Conservation (phyloP, 2,329 filamentous ascomycete genomes). For the Septoria petroselini region DNA sequence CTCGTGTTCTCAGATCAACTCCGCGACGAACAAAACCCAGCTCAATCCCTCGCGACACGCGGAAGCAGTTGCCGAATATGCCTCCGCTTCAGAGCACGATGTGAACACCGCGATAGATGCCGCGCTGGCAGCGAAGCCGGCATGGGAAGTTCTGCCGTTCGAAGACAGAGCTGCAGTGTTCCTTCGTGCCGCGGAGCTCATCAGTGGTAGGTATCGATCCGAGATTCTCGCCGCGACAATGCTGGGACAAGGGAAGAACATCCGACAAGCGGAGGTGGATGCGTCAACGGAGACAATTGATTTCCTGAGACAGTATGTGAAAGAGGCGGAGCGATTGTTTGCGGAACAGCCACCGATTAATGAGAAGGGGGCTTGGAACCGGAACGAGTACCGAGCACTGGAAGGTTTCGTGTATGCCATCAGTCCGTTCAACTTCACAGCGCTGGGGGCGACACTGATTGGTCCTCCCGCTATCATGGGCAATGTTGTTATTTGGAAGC, state of each 20-base stretch:
- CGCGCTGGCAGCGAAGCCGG: slow-evolving; percentile 77
- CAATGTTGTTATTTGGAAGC: slow-evolving; percentile 95
- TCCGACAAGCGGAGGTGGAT: slow-evolving; percentile 97
- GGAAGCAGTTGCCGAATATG: slow-evolving; percentile 68
- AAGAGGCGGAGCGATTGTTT: not conserved
- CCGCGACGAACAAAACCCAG: not conserved
- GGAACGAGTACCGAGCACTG: slow-evolving; percentile 80
- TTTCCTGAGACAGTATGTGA: slow-evolving; percentile 57
- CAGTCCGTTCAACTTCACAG: slow-evolving; percentile 94
- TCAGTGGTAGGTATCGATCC: slow-evolving; percentile 87
- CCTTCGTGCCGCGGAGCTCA: slow-evolving; percentile 87
- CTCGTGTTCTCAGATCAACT: not conserved
- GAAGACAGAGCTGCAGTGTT: slow-evolving; percentile 88
- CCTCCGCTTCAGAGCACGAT: slow-evolving; percentile 71
- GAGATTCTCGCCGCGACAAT: slow-evolving; percentile 94
- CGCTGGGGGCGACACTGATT: slow-evolving; percentile 81
- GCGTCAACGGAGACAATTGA: slow-evolving; percentile 85
- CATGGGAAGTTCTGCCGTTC: slow-evolving; percentile 86
- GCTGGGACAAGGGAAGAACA: slow-evolving; percentile 94
- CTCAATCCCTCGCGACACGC: not conserved
- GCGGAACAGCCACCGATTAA: not conserved
- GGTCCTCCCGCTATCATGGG: slow-evolving; percentile 81
- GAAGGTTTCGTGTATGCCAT: slow-evolving; percentile 95
- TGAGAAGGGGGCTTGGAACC: slow-evolving; percentile 30
- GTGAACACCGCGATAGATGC: slow-evolving; percentile 75